Evolutionary conservation across 768 basidiomycete species (phyloP).

Genomic region (Boletus vermiculosoides): DNA sequence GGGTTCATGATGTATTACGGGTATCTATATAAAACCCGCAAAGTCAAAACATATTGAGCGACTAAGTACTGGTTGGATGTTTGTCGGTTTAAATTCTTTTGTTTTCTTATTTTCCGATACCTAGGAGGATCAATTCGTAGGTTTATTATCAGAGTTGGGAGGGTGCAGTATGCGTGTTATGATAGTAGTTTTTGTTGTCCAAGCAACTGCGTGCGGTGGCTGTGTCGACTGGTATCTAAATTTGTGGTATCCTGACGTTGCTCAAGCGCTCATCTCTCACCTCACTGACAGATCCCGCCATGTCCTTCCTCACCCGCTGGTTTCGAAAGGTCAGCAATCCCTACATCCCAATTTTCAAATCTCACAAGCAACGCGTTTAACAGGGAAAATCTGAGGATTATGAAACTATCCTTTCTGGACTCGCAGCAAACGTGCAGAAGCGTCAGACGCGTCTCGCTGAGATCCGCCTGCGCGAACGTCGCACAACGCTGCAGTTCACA

Average conservation of each 20-base stretch:
- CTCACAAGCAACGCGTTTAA: background rate
- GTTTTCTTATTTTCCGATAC: too few species aligned
- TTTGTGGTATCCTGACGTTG: constrained; percentile 9
- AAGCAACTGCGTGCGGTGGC: too few species aligned
- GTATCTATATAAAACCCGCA: too few species aligned
- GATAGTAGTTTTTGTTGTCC: too few species aligned
- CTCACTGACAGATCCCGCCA: constrained; percentile 10
- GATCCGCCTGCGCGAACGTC: constrained; percentile 80
- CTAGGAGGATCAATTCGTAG: too few species aligned
- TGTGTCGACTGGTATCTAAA: constrained; percentile 20
- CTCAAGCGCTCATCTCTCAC: background rate
- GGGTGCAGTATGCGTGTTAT: too few species aligned
- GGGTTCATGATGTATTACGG: too few species aligned
- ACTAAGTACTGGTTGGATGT: too few species aligned
- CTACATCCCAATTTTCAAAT: background rate
- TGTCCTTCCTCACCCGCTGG: constrained; percentile 32
- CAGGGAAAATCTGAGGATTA: constrained; percentile 57
- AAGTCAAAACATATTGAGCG: too few species aligned
- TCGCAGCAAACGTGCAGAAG: constrained; percentile 69
- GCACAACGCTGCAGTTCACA: constrained; percentile 74
- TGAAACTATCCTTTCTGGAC: constrained; percentile 64
- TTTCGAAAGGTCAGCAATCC: constrained; percentile 26
- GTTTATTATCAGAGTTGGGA: too few species aligned
- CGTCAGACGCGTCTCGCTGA: constrained; percentile 74
- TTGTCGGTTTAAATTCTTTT: too few species aligned